Evolutionary conservation across 2,329 filamentous ascomycete genomes (phyloP), one percentile per base, ranked within the genome.

Genomic region (Ceratocystis eucalypticola): DNA sequence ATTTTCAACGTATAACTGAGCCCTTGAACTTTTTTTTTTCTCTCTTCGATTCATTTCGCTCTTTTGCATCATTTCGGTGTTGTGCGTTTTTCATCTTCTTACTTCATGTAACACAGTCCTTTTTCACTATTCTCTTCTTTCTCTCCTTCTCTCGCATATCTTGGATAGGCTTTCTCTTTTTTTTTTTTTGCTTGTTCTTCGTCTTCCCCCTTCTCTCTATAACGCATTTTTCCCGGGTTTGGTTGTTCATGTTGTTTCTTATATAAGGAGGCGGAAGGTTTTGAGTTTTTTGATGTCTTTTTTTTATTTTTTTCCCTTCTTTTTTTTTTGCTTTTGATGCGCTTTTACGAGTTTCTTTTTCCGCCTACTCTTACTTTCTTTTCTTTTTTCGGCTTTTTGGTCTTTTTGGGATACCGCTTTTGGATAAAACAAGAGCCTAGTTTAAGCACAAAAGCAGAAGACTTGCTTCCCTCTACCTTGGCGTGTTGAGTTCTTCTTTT

Each of bases 221-320:
- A 44, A 65, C 64, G 62, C 66, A 67, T 65, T 46, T 46, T 53
- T 5, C 37, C 10, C 33, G 62, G 66, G 66, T 33, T 46, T 33
- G 66, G 66, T 48, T 59, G 53, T 57, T 57, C 48, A 20, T 25
- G 17, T 50, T n/a, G 22, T 55, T 28, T 25, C n/a, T 59, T 67
- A 65, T 67, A 67, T 67, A 62, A 44, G 66, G 66, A 65, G 66
- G 66, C 62, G 62, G 66, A 65, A 57, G 66, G 55, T 67, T 67
- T 25, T 55, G n/a, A 45, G 37, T 64, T 57, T 66, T 20, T 25
- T 63, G 53, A 59, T 64, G 55, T 66, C 41, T 55, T 33, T 67
- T 41, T 10, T 33, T 64, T 28, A n/a, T 41, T 10, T 57, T 64
- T 28, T 50, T 48, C 22, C 22, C 22, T 46, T 25, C 37, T 59